Base-by-base conservation (phyloP, 306 rosid genomes). In the Corylus avellana region DNA sequence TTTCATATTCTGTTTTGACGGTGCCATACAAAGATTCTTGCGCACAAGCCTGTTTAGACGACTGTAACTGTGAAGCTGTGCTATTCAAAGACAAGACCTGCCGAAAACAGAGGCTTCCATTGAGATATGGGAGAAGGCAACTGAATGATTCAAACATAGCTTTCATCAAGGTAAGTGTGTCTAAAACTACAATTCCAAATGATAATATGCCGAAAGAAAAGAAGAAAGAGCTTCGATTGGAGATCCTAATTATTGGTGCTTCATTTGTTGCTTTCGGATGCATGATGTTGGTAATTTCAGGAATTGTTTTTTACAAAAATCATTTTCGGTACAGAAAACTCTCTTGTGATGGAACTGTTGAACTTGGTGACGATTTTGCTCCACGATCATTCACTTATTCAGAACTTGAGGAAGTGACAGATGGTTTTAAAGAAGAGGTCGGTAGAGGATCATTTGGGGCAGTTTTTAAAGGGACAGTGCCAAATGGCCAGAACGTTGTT, bases 391-490 rank as follows among this genome's bases (percentile, higher is more conserved):
- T 53, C 12, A 61, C 68, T 61, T 27, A 61, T 61, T 29, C 11
- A 1, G 68, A 61, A 10, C 35, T 27, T 61, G 18, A 61, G 42
- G 12, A 47, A 25, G 63, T 77, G 35, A 84, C 76, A 0, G 67
- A 77, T 16, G 58, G 55, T 47, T 84, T 84, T 70, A 80, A 59
- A 54, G 84, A 80, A 35, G 83, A 74, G 51, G 7, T 73, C 2
- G 85, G 84, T 1, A 73, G 72, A 68, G 85, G 87, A 67, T 64
- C 71, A 7, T 84, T 61, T 13, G 80, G 82, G 12, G 67, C 70
- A 4, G 80, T 84, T 18, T 77, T 73, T 53, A 84, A 73, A 66
- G 84, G 84, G 14, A 58, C n/a, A 47, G 73, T 59, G 4, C 0
- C 2, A 9, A 29, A 22, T 2, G 25, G 76, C 54, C 56, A 54